Percentiles rank a stretch among this genome's conserved stretches.
Evolutionary conservation across 192 early-diverging fungal genomes (phyloP).

Genomic region (Rhizophagus clarus): DNA sequence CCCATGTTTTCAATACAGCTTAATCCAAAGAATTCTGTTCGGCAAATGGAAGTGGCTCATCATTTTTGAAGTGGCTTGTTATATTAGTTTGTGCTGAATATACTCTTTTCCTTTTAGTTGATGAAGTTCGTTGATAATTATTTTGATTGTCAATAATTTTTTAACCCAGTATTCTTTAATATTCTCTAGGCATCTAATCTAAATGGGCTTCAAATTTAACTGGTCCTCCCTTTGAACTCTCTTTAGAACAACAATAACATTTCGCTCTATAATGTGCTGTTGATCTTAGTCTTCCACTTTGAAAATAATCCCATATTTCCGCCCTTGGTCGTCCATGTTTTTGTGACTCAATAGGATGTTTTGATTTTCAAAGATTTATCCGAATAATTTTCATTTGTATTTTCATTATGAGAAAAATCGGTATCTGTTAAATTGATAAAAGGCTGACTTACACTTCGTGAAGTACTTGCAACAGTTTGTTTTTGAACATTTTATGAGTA

Average conservation of each 20-base stretch:
- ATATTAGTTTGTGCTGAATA: not conserved
- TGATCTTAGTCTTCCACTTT: too few species aligned
- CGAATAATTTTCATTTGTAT: too few species aligned
- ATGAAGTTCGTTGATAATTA: not conserved
- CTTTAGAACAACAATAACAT: not conserved
- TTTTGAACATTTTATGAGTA: too few species aligned
- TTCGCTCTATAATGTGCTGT: not conserved
- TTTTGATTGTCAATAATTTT: not conserved
- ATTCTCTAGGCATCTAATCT: not conserved
- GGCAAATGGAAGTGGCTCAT: not conserved
- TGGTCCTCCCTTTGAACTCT: not conserved
- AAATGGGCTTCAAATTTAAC: not conserved
- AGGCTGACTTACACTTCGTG: too few species aligned
- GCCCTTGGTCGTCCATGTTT: too few species aligned
- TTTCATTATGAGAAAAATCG: too few species aligned
- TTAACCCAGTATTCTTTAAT: not conserved
- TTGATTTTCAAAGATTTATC: too few species aligned
- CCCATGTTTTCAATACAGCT: not conserved
- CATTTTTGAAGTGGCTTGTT: not conserved
- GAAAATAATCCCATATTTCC: too few species aligned
- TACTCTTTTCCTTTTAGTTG: too few species aligned
- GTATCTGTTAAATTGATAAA: too few species aligned
- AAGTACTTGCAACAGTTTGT: too few species aligned
- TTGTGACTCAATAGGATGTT: too few species aligned
- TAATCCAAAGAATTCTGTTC: not conserved